Percentiles rank a stretch among this genome's conserved stretches.
Conservation (phyloP, 805 yeast genomes). For the Wickerhamia fluorescens region DNA sequence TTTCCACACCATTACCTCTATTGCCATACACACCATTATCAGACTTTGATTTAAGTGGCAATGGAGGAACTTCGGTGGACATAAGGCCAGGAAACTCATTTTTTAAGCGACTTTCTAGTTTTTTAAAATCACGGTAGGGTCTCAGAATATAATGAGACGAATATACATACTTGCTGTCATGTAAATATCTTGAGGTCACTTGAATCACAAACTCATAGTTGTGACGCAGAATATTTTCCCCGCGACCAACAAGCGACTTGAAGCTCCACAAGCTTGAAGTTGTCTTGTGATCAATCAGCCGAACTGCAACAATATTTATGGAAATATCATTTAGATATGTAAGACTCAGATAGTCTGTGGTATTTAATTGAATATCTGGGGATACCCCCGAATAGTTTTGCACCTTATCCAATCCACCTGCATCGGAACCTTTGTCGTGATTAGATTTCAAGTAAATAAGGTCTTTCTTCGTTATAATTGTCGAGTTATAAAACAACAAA, state of each 20-base stretch:
- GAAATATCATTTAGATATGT: constrained; percentile 49
- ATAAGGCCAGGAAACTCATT: constrained; percentile 57
- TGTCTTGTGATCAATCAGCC: constrained; percentile 16
- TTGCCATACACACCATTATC: constrained; percentile 23
- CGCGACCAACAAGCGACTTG: too few species aligned
- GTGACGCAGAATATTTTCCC: too few species aligned
- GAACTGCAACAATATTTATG: constrained; percentile 65
- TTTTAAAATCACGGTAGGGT: constrained; percentile 61
- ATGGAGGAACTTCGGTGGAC: constrained; percentile 44
- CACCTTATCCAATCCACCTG: constrained; percentile 29
- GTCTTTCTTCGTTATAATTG: constrained; percentile 58
- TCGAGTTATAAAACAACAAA: constrained; percentile 66
- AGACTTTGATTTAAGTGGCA: constrained; percentile 48
- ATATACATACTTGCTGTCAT: constrained; percentile 7
- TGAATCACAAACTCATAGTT: constrained; percentile 45
- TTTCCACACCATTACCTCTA: constrained; percentile 1
- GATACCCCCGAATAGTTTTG: constrained; percentile 1
- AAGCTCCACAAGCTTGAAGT: constrained; percentile 6
- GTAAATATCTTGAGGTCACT: constrained; percentile 18
- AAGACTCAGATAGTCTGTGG: constrained; percentile 16
- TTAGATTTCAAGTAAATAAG: constrained; percentile 32
- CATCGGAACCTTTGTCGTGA: constrained; percentile 30
- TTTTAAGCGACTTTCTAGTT: constrained; percentile 46
- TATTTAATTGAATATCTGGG: background rate
- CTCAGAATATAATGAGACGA: constrained; percentile 45